Percentiles rank a stretch among this genome's conserved stretches.
These are phyloP conservation scores for Triticum turgidum DNA, from an alignment of 176 grass and related monocot species.

Conservation along the genomic window DNA sequence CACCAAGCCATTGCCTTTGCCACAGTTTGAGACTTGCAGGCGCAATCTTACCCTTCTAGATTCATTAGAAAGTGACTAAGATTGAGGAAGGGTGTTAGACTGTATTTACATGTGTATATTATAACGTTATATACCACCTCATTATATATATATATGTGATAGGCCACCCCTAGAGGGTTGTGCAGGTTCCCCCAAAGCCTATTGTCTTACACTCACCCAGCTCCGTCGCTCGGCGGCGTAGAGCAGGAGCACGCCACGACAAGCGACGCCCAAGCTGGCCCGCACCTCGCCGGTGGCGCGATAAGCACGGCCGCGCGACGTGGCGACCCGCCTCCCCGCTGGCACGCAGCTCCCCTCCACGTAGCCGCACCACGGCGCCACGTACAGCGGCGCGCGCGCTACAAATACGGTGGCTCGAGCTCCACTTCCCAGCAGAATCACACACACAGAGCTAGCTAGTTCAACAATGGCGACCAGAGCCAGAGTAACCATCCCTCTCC, in stretches of 20 bases:
- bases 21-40: too few species aligned
- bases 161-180: too few species aligned
- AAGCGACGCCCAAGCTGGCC: background rate
- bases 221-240: background rate
- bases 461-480: slow-evolving; percentile 37
- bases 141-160: too few species aligned
- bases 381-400: background rate
- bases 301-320: slow-evolving; percentile 41
- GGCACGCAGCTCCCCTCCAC: slow-evolving; percentile 28
- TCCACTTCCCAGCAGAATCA: background rate
- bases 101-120: too few species aligned
- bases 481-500: background rate
- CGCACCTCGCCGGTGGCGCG: slow-evolving; percentile 11
- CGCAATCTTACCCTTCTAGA: too few species aligned
- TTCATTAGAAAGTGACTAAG: too few species aligned
- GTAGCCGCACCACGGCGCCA: slow-evolving; percentile 30
- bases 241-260: background rate
- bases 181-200: too few species aligned
- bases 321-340: slow-evolving; percentile 18
- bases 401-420: background rate
- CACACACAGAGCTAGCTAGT: background rate
- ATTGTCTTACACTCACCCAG: background rate
- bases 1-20: too few species aligned
- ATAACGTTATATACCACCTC: too few species aligned
- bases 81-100: too few species aligned